Percentiles rank a stretch among this genome's conserved stretches.
These are phyloP conservation scores for Pyrenophora graminea DNA, from an alignment of 2,329 filamentous ascomycete species.

Conservation along the genomic window DNA sequence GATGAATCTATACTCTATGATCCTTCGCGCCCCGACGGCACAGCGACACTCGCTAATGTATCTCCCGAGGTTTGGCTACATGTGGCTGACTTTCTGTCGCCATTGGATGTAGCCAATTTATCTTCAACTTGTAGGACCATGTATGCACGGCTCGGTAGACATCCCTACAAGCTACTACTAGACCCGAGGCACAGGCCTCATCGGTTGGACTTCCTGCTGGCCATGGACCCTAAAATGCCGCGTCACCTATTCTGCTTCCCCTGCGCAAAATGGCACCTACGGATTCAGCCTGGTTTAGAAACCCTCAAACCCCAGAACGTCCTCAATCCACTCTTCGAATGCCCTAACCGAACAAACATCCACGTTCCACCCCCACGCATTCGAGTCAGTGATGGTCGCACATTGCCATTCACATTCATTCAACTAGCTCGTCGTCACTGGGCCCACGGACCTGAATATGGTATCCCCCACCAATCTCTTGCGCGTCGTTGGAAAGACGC, in stretches of 20 bases:
- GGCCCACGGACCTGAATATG: slow-evolving; percentile 51
- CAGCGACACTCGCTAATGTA: slow-evolving; percentile 22
- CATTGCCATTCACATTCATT: slow-evolving; percentile 62
- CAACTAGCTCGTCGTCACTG: slow-evolving; percentile 60
- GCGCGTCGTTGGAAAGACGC: slow-evolving; percentile 60
- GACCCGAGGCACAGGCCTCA: slow-evolving; percentile 51
- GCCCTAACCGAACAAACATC: slow-evolving; percentile 58
- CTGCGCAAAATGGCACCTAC: slow-evolving; percentile 60
- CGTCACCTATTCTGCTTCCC: slow-evolving; percentile 63
- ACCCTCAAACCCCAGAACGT: slow-evolving; percentile 58
- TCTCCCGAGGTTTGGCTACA: slow-evolving; percentile 35
- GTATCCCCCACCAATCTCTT: slow-evolving; percentile 44
- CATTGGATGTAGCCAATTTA: slow-evolving; percentile 34
- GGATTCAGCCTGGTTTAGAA: slow-evolving; percentile 59
- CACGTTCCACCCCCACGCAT: slow-evolving; percentile 58
- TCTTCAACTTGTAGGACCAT: slow-evolving; percentile 37
- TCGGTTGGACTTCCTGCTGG: slow-evolving; percentile 56
- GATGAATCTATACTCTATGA: slow-evolving; percentile 27
- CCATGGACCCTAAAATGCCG: slow-evolving; percentile 57
- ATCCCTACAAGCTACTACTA: slow-evolving; percentile 27
- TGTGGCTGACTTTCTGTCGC: slow-evolving; percentile 31
- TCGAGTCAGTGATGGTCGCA: slow-evolving; percentile 54
- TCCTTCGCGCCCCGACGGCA: slow-evolving; percentile 29
- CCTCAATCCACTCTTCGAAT: slow-evolving; percentile 61
- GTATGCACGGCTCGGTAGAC: slow-evolving; percentile 29